Conservation (phyloP, 2,329 filamentous ascomycete genomes). For the Allantophomopsis cytisporea region DNA sequence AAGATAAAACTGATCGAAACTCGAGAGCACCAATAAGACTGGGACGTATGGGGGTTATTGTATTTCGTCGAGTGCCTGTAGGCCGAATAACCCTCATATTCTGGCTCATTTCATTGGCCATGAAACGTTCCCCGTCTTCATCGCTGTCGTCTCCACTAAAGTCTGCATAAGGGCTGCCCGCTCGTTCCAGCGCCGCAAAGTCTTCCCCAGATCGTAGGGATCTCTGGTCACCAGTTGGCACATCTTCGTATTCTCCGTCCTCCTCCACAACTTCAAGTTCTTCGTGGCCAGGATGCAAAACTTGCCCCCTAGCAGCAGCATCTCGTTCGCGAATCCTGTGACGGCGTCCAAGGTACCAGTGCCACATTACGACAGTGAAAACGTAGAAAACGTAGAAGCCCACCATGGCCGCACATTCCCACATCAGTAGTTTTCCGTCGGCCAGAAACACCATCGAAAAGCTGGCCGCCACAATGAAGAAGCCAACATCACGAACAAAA, state of each 20-base stretch:
- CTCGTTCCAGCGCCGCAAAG: constrained; percentile 15
- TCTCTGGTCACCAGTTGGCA: constrained; percentile 19
- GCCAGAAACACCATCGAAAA: constrained; percentile 82
- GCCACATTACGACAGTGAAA: constrained; percentile 75
- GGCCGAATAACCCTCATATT: constrained; percentile 83
- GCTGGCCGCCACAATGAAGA: constrained; percentile 75
- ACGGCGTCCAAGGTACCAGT: constrained; percentile 64
- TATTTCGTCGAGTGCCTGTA: constrained; percentile 49
- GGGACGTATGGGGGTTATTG: constrained; percentile 76
- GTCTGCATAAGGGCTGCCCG: constrained; percentile 23
- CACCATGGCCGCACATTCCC: constrained; percentile 89
- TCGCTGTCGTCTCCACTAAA: constrained; percentile 25
- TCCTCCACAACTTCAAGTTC: constrained; percentile 49
- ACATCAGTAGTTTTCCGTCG: constrained; percentile 71
- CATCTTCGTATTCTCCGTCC: constrained; percentile 44
- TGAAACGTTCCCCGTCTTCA: constrained; percentile 40
- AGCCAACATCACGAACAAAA: constrained; percentile 82
- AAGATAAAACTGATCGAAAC: constrained; percentile 82
- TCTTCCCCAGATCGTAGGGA: constrained; percentile 15
- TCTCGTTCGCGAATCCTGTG: constrained; percentile 49
- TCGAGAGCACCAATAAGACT: constrained; percentile 89
- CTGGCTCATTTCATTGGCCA: constrained; percentile 73
- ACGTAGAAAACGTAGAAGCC: constrained; percentile 87
- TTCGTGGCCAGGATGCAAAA: constrained; percentile 41
- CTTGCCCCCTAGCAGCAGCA: constrained; percentile 61